Conservation (phyloP, 257 asterid species). For the Solanum chiquidenum region DNA sequence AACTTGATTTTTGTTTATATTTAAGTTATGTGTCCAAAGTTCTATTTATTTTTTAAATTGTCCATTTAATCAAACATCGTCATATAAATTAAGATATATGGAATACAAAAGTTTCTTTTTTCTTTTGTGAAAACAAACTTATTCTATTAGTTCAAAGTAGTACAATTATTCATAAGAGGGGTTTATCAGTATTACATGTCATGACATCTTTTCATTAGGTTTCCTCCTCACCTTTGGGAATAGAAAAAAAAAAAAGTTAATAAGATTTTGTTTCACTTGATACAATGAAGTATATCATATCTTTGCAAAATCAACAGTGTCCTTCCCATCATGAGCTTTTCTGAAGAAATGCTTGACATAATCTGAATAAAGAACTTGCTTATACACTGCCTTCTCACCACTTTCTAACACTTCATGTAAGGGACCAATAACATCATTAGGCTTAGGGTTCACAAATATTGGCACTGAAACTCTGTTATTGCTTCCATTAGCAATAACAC, state of each 20-base stretch:
- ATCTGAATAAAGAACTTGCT: constrained; percentile 24
- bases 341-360: constrained; percentile 44
- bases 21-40: neutral
- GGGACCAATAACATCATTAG: constrained; percentile 32
- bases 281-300: constrained; percentile 5
- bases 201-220: neutral
- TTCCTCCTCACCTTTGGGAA: neutral
- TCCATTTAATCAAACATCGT: neutral
- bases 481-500: constrained; percentile 21
- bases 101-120: neutral
- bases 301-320: constrained; percentile 31
- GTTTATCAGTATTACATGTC: neutral
- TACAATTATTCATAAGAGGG: neutral
- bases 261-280: neutral
- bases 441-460: constrained; percentile 28
- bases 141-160: neutral
- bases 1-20: neutral
- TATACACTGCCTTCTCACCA: constrained; percentile 34
- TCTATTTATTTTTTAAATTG: neutral
- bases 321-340: constrained; percentile 47
- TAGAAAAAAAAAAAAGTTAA: neutral
- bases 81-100: neutral
- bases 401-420: constrained; percentile 26
- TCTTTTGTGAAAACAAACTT: neutral
- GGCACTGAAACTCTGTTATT: constrained; percentile 42